Percentiles rank a stretch among this genome's conserved stretches.
phyloP scores from a whole-genome alignment of 768 basidiomycete genomes.

The Pilatotrama ljubarskyi region DNA sequence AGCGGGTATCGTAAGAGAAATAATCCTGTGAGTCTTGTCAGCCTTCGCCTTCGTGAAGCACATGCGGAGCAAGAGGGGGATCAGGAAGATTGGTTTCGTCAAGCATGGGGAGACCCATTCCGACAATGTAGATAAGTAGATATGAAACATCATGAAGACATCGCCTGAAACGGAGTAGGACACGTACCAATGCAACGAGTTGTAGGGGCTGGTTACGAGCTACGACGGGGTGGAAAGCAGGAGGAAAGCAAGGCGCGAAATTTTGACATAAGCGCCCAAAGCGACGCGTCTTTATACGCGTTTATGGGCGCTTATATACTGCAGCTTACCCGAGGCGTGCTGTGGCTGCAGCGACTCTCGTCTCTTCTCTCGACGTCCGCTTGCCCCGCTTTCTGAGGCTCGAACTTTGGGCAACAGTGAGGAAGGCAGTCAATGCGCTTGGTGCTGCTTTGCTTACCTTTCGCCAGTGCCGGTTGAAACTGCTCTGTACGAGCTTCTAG shows the following conservation, averaged over 20 bases:
- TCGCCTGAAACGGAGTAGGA: not conserved
- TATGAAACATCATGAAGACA: conserved; percentile 50
- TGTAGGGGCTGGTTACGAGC: not conserved
- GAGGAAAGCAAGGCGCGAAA: conserved; percentile 5
- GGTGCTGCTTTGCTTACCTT: not conserved
- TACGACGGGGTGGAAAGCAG: not conserved
- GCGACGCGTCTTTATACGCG: conserved; percentile 9
- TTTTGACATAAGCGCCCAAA: conserved; percentile 5
- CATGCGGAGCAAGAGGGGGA: conserved; percentile 3
- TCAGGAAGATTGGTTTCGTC: conserved; percentile 44
- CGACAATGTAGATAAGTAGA: conserved; percentile 91
- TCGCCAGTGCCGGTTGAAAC: conserved; percentile 68
- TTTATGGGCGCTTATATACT: not conserved
- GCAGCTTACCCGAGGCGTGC: not conserved
- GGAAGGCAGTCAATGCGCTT: not conserved
- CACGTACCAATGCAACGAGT: not conserved
- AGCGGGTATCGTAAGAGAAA: not conserved
- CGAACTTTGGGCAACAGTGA: not conserved
- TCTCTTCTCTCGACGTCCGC: not conserved
- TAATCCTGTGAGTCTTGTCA: not conserved
- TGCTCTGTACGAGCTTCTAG: conserved; percentile 85
- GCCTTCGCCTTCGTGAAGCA: not conserved
- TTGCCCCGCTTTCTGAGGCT: not conserved
- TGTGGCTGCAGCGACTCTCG: not conserved
- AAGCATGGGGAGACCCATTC: conserved; percentile 53